These are phyloP conservation scores for Gardenia jasminoides DNA, from an alignment of 257 asterid genomes.

Conservation along the genomic window DNA sequence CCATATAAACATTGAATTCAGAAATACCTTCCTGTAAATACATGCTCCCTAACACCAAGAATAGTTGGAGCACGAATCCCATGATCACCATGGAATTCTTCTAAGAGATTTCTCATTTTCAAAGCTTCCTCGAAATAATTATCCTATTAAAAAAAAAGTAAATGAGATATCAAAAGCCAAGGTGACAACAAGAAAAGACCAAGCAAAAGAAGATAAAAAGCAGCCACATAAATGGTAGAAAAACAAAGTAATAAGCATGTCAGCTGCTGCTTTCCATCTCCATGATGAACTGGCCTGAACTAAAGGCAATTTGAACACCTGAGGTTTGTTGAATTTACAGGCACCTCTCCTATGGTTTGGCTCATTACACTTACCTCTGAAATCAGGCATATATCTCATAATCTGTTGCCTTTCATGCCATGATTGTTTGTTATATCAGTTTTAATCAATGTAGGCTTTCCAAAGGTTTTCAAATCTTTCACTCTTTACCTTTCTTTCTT, in stretches of 20 bases:
- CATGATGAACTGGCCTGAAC: background rate
- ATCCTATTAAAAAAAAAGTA: constrained; percentile 42
- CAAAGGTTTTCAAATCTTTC: too few relatives aligned
- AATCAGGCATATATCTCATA: too few relatives aligned
- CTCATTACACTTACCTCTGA: too few relatives aligned
- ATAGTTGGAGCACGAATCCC: constrained; percentile 85
- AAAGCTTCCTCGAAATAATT: constrained; percentile 97
- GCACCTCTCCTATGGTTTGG: too few relatives aligned
- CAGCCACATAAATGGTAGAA: constrained; percentile 6
- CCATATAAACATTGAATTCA: constrained; percentile 11
- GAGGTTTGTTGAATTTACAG: background rate
- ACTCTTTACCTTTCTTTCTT: too few relatives aligned
- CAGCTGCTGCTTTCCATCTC: background rate
- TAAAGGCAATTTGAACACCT: background rate
- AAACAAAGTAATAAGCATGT: background rate
- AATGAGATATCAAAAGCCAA: too few relatives aligned
- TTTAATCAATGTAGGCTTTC: too few relatives aligned
- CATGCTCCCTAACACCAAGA: constrained; percentile 99
- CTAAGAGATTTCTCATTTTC: constrained; percentile 97
- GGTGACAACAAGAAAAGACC: too few relatives aligned
- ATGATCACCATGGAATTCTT: constrained; percentile 75
- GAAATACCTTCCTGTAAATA: constrained; percentile 90
- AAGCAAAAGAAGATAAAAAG: constrained; percentile 9
- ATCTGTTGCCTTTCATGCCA: too few relatives aligned
- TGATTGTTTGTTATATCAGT: too few relatives aligned